Evolutionary conservation across 371 early-diverging fungal species (phyloP).

Genomic region (Saksenaea oblongispora): DNA sequence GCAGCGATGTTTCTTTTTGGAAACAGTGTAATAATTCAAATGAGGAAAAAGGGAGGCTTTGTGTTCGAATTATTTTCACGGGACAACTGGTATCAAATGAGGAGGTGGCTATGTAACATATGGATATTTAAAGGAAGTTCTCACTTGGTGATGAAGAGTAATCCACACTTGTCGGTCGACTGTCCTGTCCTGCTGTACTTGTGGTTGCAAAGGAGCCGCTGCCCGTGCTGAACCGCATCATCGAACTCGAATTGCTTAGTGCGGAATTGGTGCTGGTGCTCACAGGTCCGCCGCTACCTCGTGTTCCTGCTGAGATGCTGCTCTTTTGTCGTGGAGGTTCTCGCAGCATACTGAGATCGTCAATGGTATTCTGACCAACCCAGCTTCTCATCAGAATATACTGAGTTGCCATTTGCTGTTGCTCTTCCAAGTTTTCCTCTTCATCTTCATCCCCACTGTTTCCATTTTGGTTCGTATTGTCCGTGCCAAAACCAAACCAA

Average conservation of each 20-base stretch:
- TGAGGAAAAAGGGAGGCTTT: no score
- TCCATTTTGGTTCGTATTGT: slow-evolving; percentile 7
- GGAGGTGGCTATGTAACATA: background rate
- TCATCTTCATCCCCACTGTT: slow-evolving; percentile 12
- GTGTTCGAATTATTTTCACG: background rate
- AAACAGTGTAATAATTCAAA: no score
- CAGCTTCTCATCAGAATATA: slow-evolving; percentile 54
- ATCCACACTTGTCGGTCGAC: slow-evolving; percentile 27
- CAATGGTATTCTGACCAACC: slow-evolving; percentile 66
- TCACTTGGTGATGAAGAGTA: slow-evolving; percentile 9
- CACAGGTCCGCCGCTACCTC: slow-evolving; percentile 11
- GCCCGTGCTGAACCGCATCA: slow-evolving; percentile 27
- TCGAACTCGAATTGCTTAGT: slow-evolving; percentile 21
- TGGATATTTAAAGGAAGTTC: background rate
- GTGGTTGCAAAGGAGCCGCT: slow-evolving; percentile 2
- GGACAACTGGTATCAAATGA: background rate
- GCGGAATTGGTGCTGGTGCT: slow-evolving; percentile 21
- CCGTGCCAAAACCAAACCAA: slow-evolving; percentile 32
- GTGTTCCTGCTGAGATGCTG: background rate
- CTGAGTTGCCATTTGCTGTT: slow-evolving; percentile 56
- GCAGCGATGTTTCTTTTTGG: no score
- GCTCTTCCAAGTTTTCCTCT: slow-evolving; percentile 24
- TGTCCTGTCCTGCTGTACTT: slow-evolving; percentile 11
- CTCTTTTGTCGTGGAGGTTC: slow-evolving; percentile 63
- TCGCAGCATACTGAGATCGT: slow-evolving; percentile 62